Percentiles rank a stretch among this genome's conserved stretches.
Evolutionary conservation across 441 rosid genomes (phyloP).

Genomic region (Corymbia calophylla): DNA sequence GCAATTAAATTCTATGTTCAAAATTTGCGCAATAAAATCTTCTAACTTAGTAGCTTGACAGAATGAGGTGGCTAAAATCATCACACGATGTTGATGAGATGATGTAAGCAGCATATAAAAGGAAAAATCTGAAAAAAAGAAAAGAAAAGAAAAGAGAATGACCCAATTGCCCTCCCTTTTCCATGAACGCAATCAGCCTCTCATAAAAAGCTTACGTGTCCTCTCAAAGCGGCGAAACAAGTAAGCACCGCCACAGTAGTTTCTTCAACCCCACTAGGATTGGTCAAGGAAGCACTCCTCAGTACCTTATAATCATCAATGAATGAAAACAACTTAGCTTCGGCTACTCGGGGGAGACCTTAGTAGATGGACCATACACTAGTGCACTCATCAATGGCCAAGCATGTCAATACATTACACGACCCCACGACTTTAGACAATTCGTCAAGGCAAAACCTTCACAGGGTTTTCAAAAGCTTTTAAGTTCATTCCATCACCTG

Average conservation of each 20-base stretch:
- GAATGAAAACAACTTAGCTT: slow-evolving; percentile 1
- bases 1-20: no score
- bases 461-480: neutral
- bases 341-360: slow-evolving; percentile 6
- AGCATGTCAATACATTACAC: slow-evolving; percentile 22
- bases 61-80: neutral
- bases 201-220: neutral
- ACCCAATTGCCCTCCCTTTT: neutral
- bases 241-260: neutral
- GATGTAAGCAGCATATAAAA: accelerated
- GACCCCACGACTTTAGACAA: slow-evolving; percentile 11
- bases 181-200: accelerated
- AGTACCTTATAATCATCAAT: slow-evolving; percentile 19
- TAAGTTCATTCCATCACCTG: neutral
- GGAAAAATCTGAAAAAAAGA: accelerated
- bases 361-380: slow-evolving; percentile 26
- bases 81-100: neutral
- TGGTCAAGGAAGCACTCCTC: neutral
- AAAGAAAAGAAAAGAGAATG: accelerated
- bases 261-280: neutral
- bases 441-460: neutral
- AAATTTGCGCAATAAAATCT: no score
- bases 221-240: neutral
- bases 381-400: slow-evolving; percentile 2
- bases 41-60: neutral